A percentile compares a stretch with the other conserved stretches of the same genome.
Conservation (phyloP, 768 basidiomycete genomes). For the Naganishia onofrii region DNA sequence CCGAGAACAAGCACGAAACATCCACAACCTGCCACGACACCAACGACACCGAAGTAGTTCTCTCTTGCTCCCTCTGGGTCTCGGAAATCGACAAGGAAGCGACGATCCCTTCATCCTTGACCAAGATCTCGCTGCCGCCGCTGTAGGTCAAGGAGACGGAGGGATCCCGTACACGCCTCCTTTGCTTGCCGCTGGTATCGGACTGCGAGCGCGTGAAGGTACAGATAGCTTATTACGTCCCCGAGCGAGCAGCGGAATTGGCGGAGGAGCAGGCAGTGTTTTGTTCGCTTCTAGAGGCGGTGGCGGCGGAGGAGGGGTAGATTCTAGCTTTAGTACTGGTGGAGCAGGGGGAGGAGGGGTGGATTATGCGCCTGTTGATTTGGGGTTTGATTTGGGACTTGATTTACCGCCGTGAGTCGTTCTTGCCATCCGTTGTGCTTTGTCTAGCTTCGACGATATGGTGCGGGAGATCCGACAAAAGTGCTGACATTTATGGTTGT, state of each 20-base stretch:
- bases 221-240: not conserved
- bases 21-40: slow-evolving; percentile 9
- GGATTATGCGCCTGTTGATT: slow-evolving; percentile 20
- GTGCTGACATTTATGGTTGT: not conserved
- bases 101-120: not conserved
- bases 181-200: not conserved
- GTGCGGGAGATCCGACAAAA: no score
- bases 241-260: not conserved
- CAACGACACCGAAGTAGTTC: slow-evolving; percentile 11
- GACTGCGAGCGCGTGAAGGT: not conserved
- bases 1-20: slow-evolving; percentile 7
- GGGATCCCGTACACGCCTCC: no score
- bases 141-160: no score
- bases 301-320: not conserved
- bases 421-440: no score
- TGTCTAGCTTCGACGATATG: no score
- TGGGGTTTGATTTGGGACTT: slow-evolving; percentile 12
- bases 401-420: slow-evolving; percentile 21
- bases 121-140: not conserved
- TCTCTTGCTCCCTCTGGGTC: not conserved
- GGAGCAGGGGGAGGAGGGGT: slow-evolving; percentile 3
- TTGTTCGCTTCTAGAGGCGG: not conserved
- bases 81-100: not conserved
- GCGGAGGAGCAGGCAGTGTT: not conserved
- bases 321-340: slow-evolving; percentile 22